Conservation (phyloP, 2,329 filamentous ascomycete species). For the Cercospora berteroae region DNA sequence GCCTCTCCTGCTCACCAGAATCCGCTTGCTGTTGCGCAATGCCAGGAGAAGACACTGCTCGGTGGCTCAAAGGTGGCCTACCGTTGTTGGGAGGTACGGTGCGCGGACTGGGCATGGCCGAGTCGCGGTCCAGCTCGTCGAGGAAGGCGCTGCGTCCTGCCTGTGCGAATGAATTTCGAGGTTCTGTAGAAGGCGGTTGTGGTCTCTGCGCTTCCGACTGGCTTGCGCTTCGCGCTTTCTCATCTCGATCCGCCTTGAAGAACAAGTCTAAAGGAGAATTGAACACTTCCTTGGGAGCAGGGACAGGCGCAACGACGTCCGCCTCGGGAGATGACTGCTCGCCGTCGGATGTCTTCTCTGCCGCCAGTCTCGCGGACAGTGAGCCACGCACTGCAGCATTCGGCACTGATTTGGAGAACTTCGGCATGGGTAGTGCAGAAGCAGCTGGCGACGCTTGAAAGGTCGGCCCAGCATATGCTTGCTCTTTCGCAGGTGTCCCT, state of each 20-base stretch:
- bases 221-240: constrained; percentile 59
- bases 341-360: constrained; percentile 48
- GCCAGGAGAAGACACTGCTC: constrained; percentile 33
- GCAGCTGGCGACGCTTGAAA: constrained; percentile 94
- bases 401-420: constrained; percentile 75
- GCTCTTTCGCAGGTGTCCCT: constrained; percentile 46
- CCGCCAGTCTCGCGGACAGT: constrained; percentile 46
- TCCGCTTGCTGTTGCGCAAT: constrained; percentile 9
- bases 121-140: constrained; percentile 64
- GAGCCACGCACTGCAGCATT: constrained; percentile 56
- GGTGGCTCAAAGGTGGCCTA: constrained; percentile 33
- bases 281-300: constrained; percentile 44
- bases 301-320: constrained; percentile 43
- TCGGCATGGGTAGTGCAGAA: constrained; percentile 84
- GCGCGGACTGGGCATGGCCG: constrained; percentile 26
- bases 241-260: constrained; percentile 81
- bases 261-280: constrained; percentile 85
- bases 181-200: constrained; percentile 32
- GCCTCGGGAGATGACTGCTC: constrained; percentile 51
- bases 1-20: constrained; percentile 52
- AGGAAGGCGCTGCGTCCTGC: constrained; percentile 60
- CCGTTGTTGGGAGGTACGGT: constrained; percentile 24
- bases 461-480: constrained; percentile 83
- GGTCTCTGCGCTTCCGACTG: constrained; percentile 43
- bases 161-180: constrained; percentile 27